A percentile compares a stretch with the other conserved stretches of the same genome.
phyloP scores from a whole-genome alignment of 257 asterid genomes.

The Galeopsis tetrahit region DNA sequence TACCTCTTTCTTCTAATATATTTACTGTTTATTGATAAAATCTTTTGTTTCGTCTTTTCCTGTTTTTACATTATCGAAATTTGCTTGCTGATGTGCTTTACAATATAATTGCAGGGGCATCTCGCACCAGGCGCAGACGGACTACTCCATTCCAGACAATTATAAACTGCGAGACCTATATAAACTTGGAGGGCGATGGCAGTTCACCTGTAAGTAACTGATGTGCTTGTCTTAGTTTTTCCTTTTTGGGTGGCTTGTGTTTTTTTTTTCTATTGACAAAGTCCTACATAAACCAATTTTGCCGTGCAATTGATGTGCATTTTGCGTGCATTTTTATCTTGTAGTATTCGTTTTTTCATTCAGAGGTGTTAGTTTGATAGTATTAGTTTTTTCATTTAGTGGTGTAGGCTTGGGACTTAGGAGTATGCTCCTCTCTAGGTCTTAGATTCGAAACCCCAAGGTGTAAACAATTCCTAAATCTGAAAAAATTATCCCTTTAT shows the following conservation, averaged over 20 bases:
- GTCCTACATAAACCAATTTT: too few species aligned
- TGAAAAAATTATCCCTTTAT: too few species aligned
- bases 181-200: conserved; percentile 68
- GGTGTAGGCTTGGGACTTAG: too few species aligned
- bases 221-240: background rate
- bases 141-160: conserved; percentile 50
- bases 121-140: conserved; percentile 64
- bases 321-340: too few species aligned
- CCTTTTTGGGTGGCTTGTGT: background rate
- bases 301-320: too few species aligned
- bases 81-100: conserved; percentile 29
- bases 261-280: too few species aligned
- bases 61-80: conserved; percentile 21
- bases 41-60: background rate
- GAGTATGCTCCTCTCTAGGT: too few species aligned
- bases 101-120: conserved; percentile 48
- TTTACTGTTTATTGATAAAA: background rate
- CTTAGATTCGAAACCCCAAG: too few species aligned
- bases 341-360: too few species aligned
- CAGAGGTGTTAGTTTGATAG: too few species aligned
- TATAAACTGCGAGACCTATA: conserved; percentile 51
- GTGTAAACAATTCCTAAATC: too few species aligned
- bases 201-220: conserved; percentile 53
- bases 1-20: conserved; percentile 12
- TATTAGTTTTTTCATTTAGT: too few species aligned